Evolutionary conservation across 768 basidiomycete species (phyloP).

Genomic region (Suillus clintonianus): DNA sequence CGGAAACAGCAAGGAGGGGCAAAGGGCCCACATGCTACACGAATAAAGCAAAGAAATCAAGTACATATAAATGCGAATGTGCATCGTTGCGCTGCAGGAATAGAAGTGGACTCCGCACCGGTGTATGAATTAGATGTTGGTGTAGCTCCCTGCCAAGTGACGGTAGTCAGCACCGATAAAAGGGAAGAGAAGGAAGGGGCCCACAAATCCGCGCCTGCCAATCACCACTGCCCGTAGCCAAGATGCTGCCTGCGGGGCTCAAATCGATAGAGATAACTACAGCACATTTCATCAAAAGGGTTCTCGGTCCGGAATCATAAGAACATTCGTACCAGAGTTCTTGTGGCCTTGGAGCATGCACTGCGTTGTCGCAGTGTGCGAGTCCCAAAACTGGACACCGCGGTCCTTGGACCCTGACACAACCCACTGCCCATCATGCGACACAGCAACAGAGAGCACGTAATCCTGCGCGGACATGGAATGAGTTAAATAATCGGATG

Average conservation of each 20-base stretch:
- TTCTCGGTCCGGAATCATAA: background rate
- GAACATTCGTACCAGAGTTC: slow-evolving; percentile 32
- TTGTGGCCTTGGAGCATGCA: slow-evolving; percentile 39
- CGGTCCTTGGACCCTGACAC: slow-evolving; percentile 41
- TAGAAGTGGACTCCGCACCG: background rate
- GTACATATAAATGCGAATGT: background rate
- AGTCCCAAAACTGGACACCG: slow-evolving; percentile 38
- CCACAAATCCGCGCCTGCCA: slow-evolving; percentile 39
- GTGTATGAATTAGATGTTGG: slow-evolving; percentile 1
- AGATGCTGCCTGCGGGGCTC: slow-evolving; percentile 27
- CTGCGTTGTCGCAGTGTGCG: slow-evolving; percentile 30
- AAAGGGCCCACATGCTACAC: background rate
- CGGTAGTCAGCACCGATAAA: background rate
- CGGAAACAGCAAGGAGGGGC: background rate
- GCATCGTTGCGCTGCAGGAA: background rate
- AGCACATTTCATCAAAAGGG: background rate
- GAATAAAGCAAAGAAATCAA: background rate
- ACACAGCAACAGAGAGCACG: slow-evolving; percentile 29
- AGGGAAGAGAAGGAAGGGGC: slow-evolving; percentile 16
- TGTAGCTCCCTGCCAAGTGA: slow-evolving; percentile 2
- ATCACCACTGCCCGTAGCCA: slow-evolving; percentile 42
- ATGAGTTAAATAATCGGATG: background rate
- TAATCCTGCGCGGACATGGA: slow-evolving; percentile 24
- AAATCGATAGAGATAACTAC: slow-evolving; percentile 42
- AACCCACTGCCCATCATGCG: slow-evolving; percentile 34